Evolutionary conservation across 2,329 filamentous ascomycete genomes (phyloP).

Genomic region (Cryphonectria nitschkei): DNA sequence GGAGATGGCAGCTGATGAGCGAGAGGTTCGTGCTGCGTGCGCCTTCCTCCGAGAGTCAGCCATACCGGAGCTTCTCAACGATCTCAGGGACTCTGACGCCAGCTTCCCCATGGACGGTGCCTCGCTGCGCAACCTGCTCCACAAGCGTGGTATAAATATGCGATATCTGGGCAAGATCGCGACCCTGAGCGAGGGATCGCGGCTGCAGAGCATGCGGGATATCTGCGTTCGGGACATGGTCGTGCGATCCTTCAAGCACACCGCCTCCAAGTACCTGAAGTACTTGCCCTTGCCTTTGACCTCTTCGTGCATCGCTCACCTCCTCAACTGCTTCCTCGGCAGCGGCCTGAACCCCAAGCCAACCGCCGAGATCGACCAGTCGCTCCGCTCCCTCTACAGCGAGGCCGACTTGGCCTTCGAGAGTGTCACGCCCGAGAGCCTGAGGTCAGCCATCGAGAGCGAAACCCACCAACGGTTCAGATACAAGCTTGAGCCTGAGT

Average conservation of each 20-base stretch:
- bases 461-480: conserved; percentile 78
- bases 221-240: conserved; percentile 92
- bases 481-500: conserved; percentile 70
- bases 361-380: conserved; percentile 74
- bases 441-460: conserved; percentile 70
- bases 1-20: conserved; percentile 81
- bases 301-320: conserved; percentile 78
- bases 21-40: conserved; percentile 84
- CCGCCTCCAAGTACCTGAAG: conserved; percentile 77
- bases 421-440: conserved; percentile 71
- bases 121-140: conserved; percentile 83
- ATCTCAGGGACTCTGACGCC: conserved; percentile 88
- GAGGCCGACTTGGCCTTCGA: conserved; percentile 84
- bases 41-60: conserved; percentile 74
- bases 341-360: conserved; percentile 76
- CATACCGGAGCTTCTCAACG: conserved; percentile 83
- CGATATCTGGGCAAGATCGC: conserved; percentile 91
- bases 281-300: conserved; percentile 79
- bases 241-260: conserved; percentile 93
- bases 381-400: conserved; percentile 74
- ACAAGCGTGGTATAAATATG: conserved; percentile 97
- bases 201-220: conserved; percentile 75
- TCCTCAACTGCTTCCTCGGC: conserved; percentile 92
- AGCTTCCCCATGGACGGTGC: conserved; percentile 99
- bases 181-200: conserved; percentile 68